Base-by-base conservation (phyloP, 2,329 filamentous ascomycete species). In the Botrytis galanthina region DNA sequence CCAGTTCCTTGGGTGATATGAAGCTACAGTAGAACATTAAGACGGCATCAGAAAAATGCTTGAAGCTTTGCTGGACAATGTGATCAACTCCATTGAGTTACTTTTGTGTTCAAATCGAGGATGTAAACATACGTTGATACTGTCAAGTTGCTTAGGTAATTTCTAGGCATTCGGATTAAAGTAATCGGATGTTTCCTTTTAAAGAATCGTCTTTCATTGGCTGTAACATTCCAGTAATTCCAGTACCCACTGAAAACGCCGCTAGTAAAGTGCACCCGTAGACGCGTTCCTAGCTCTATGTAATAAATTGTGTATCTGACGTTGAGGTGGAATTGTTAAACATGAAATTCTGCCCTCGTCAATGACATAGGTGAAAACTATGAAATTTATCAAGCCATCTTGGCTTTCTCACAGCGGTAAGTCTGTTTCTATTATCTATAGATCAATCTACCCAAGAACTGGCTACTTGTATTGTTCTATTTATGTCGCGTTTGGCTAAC, bases 331-430 rank as follows among this genome's bases (percentile, higher is more conserved):
- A 29, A 69, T 44, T 39, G 60, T 63, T 76, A 78, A 79, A 75
- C 74, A 81, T 81, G 79, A 78, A 70, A 77, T 77, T 75, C 74
- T 74, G 42, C 67, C 71, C 73, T 66, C 73, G 48, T 60, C 72
- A 54, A 71, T 35, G 39, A 64, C 68, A 73, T 76, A 76, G 75
- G 78, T 77, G 75, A 79, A 74, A 77, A 79, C 71, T 70, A 95
- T 95, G 93, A 91, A 90, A 86, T 89, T 98, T 84, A 93, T 97
- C 83, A 97, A 97, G 89, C 95, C 95, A 78, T 90, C 93, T 82
- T 98, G 95, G 95, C 90, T 98, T 80, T 95, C 93, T 82, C 95
- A 98, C 85, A 94, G 93, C 84, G 95, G 92, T 93, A 85, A 76
- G 84, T 82, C 73, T 77, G 69, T n/a, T n/a, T 63, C 35, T 59